Percentiles rank a stretch among this genome's conserved stretches.
These are phyloP conservation scores for Vitis vinifera DNA, from an alignment of 164 flowering plant genomes.

Conservation along the genomic window DNA sequence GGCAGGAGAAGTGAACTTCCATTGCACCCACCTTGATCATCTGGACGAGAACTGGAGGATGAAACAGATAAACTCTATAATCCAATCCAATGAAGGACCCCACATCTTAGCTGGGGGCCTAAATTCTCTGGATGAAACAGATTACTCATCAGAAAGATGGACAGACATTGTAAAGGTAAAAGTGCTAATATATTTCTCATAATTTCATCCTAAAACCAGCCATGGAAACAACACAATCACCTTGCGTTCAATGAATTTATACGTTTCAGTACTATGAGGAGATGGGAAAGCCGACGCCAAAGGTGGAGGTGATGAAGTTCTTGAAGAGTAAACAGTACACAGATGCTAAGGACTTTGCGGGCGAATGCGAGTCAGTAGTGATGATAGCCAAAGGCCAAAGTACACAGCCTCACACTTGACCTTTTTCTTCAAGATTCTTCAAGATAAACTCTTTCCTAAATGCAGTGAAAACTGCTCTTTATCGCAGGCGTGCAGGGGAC, in stretches of 20 bases:
- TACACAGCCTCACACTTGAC: constrained; percentile 15
- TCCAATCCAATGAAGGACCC: constrained; percentile 57
- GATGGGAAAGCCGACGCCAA: constrained; percentile 92
- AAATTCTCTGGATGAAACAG: constrained; percentile 86
- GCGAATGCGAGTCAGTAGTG: constrained; percentile 90
- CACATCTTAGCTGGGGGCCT: constrained; percentile 92
- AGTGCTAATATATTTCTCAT: neutral
- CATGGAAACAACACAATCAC: neutral
- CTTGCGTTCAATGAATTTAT: neutral
- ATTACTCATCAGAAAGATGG: constrained; percentile 90
- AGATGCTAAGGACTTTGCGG: constrained; percentile 90
- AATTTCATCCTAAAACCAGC: neutral
- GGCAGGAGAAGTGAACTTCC: constrained; percentile 72
- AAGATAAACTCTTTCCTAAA: neutral
- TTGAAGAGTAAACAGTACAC: constrained; percentile 66
- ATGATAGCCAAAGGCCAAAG: constrained; percentile 98
- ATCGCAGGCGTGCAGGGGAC: constrained; percentile 93
- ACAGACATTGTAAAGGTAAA: constrained; percentile 84
- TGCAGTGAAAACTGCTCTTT: neutral
- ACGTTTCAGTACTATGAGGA: constrained; percentile 80
- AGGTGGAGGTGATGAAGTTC: constrained; percentile 76
- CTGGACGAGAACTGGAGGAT: constrained; percentile 93
- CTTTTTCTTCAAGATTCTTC: neutral
- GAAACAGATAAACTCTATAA: constrained; percentile 87
- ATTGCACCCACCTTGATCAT: constrained; percentile 92